A percentile compares a stretch with the other conserved stretches of the same genome.
These are phyloP conservation scores for Fagopyrum homotropicum DNA, from an alignment of 148 eudicot genomes.

Conservation along the genomic window DNA sequence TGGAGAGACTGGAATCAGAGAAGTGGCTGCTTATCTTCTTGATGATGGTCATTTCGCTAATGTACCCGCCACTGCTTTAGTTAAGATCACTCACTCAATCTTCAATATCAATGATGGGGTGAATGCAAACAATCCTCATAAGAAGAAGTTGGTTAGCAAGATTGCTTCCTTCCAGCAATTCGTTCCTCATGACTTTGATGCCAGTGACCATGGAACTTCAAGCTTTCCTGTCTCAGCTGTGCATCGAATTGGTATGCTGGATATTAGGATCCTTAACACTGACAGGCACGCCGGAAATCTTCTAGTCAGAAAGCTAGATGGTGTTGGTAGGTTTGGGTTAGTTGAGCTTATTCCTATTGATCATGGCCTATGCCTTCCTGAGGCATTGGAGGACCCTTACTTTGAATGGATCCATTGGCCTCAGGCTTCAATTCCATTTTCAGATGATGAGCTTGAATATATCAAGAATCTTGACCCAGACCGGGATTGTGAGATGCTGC, in stretches of 20 bases:
- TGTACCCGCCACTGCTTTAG: slow-evolving; percentile 87
- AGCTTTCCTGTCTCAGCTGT: slow-evolving; percentile 82
- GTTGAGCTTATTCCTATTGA: slow-evolving; percentile 95
- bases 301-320: slow-evolving; percentile 73
- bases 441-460: slow-evolving; percentile 87
- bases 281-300: slow-evolving; percentile 96
- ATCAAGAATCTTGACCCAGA: slow-evolving; percentile 63
- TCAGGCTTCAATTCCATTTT: slow-evolving; percentile 90
- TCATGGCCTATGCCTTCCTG: slow-evolving; percentile 97
- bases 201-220: slow-evolving; percentile 95
- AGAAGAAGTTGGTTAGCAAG: slow-evolving; percentile 59
- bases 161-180: slow-evolving; percentile 89
- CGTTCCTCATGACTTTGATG: slow-evolving; percentile 90
- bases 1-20: slow-evolving; percentile 92
- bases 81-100: slow-evolving; percentile 85
- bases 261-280: slow-evolving; percentile 84
- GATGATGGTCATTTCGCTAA: slow-evolving; percentile 71
- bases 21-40: slow-evolving; percentile 92
- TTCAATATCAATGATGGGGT: slow-evolving; percentile 79
- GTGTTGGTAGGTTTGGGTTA: slow-evolving; percentile 67
- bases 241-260: slow-evolving; percentile 91
- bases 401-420: slow-evolving; percentile 99
- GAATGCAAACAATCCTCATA: slow-evolving; percentile 48
- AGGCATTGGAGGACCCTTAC: slow-evolving; percentile 90
- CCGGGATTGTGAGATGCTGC: slow-evolving; percentile 62